Evolutionary conservation across 306 rosid species (phyloP), one percentile per base, ranked within the genome.

Genomic region (Medicago ruthenica): DNA sequence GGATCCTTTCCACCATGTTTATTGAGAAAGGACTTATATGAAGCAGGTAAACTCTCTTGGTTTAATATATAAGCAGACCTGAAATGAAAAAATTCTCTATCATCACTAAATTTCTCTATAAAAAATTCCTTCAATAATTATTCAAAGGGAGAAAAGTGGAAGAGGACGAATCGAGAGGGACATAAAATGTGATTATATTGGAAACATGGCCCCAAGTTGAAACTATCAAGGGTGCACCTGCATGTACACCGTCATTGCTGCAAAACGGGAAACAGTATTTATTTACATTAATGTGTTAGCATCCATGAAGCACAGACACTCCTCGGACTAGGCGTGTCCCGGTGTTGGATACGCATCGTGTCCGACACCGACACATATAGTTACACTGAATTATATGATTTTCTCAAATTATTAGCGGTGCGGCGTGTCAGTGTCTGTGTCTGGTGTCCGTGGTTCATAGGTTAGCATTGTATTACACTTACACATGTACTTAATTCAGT

Each of bases 1-100:
- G 79, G 5, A 78, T 90, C 99, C 86, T 96, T 96, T 73, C 97
- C 99, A 63, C 99, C 98, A 78, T 96, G 98, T 72, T 82, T 89
- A 79, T 86, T 90, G 83, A 96, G 99, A 87, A 96, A 96, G 42
- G 98, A 96, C 77, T 89, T 96, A 77, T 92, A 96, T 31, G 98
- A 89, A 53, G 89, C 86, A 31, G 98, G 96, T 82, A 96, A 91
- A 83, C 99, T 96, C 13, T 92, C 98, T 87, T 90, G 99, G 88
- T 90, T 89, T 84, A 96, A 70, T 82, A 96, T 87, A 88, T 92
- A 96, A 71, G 98, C 97, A 67, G 96, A 96, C 91, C 98, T 96
- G 96, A 76, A 81, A 79, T 14, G 61, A 76, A 47, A 22, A 64
- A 50, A 44, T 41, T 80, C 41, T 60, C 53, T 44, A 54, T 41